Evolutionary conservation across 148 eudicot genomes (phyloP), one percentile per base, ranked within the genome.

Genomic region (Fagopyrum tataricum): DNA sequence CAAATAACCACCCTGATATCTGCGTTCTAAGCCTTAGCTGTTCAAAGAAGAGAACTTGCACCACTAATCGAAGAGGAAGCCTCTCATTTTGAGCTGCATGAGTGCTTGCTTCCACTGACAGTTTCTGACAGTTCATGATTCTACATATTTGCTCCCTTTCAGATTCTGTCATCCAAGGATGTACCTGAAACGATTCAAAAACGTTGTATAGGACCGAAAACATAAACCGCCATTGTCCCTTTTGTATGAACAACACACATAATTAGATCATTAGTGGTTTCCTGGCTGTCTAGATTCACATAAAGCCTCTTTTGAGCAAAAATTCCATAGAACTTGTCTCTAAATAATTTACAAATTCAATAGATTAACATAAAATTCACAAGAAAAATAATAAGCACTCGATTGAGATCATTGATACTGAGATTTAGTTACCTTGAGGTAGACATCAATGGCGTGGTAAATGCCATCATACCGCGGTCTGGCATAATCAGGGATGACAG

Each of bases 1-100:
- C 85, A 68, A 86, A 87, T 47, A 90, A 83, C 95, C 91, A 90
- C 2, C 91, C 90, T 56, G 95, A 84, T 42, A 87, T 84, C 46
- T 89, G 90, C 0, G 95, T 87, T 31, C 95, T 81, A 13, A 90
- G 86, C 68, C 88, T 85, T 8, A 87, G 74, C 68, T 90, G 95
- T 58, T 90, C 95, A 23, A 90, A 90, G 83, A 86, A 90, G 7
- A 90, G 88, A 44, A 90, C 91, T 79, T 90, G 95, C 21, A 90
- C 89, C 0, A 90, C 85, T 10, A 90, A 86, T 2, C 95, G 88
- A 14, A 90, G 89, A 37, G 95, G 91, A 23, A 90, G 74, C 79
- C 95, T 83, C 82, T 90, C 95, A 31, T 90, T 90, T 52, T 86
- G 91, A 4, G 95, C 95, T 44, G 91, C 95, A 39, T 90, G 95